These are phyloP conservation scores for Paxillus ammoniavirescens DNA, from an alignment of 768 basidiomycete genomes.

Conservation along the genomic window DNA sequence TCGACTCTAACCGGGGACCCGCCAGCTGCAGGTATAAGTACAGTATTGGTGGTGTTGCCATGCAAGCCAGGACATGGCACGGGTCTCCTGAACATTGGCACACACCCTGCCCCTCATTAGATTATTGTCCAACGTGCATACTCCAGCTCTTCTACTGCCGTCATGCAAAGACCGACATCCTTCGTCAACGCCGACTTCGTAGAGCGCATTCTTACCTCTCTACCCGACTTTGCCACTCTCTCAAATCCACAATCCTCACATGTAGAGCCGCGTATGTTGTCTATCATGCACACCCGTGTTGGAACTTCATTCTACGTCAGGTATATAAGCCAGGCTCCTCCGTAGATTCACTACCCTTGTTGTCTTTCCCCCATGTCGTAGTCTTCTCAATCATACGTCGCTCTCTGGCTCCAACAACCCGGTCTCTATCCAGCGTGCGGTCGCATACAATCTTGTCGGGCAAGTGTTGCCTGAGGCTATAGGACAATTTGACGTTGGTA, in stretches of 20 bases:
- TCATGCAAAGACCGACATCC: conserved; percentile 6
- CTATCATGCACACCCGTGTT: conserved; percentile 25
- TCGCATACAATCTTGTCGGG: conserved; percentile 29
- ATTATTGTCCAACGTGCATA: background rate
- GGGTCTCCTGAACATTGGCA: too few species aligned
- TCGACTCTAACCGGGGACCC: too few species aligned
- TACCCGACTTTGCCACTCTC: conserved; percentile 26
- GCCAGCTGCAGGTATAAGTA: too few species aligned
- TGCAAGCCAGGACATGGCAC: too few species aligned
- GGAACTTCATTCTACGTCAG: too few species aligned
- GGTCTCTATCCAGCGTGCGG: conserved; percentile 27
- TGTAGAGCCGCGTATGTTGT: conserved; percentile 26
- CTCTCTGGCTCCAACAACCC: too few species aligned
- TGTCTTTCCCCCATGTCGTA: too few species aligned
- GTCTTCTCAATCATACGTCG: too few species aligned
- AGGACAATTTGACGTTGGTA: conserved; percentile 1
- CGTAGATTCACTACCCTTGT: too few species aligned
- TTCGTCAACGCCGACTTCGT: conserved; percentile 30
- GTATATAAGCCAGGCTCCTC: too few species aligned
- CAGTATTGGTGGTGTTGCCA: too few species aligned
- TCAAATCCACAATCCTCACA: conserved; percentile 20
- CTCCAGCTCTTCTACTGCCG: background rate
- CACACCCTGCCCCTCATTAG: too few species aligned
- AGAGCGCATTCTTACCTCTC: conserved; percentile 22
- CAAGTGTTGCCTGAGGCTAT: conserved; percentile 30